Evolutionary conservation across 345 rosid genomes (phyloP), one percentile per base, ranked within the genome.

Genomic region (Litchi chinensis): DNA sequence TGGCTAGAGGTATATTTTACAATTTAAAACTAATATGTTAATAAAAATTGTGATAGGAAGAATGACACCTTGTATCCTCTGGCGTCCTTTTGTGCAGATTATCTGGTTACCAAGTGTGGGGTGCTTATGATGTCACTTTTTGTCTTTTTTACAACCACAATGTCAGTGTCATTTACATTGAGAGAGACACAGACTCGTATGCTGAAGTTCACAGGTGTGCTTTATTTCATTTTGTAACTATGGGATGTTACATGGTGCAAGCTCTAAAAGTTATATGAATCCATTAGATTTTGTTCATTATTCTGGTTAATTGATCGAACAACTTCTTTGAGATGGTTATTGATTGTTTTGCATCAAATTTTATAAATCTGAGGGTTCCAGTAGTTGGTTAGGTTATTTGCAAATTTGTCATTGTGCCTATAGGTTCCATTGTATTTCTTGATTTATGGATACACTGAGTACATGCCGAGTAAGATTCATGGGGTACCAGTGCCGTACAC

Each of bases 51-150:
- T 68, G 68, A 46, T 65, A 15, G 63, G 54, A 52, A 43, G 48
- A 54, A 37, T 76, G 72, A 43, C 56, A 10, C 11, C 66, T 84
- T 80, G 69, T 66, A 15, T 24, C 50, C 63, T 46, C 68, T 73
- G 80, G 76, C 65, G 59, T 56, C 62, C 65, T 80, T 80, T 40
- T 57, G 22, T 88, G 90, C 90, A 97, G 99, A 97, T 80, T 97
- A 97, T 85, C 90, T 97, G 80, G 99, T 97, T 84, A 93, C 90
- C 21, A 97, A 97, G 83, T 97, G 98, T 81, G 98, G 98, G 18
- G 99, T 97, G 83, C 98, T 97, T 78, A 91, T 94, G 98, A 94
- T 97, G 99, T 94, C 99, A 22, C 88, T 97, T 76, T 94, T 97
- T 70, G 98, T 97, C 60, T 97, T 97, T 85, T 94, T 97, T 82